A percentile compares a stretch with the other conserved stretches of the same genome.
phyloP scores from a whole-genome alignment of 2,329 filamentous ascomycete species.

The Ophiocordyceps polyrhachis-furcata region DNA sequence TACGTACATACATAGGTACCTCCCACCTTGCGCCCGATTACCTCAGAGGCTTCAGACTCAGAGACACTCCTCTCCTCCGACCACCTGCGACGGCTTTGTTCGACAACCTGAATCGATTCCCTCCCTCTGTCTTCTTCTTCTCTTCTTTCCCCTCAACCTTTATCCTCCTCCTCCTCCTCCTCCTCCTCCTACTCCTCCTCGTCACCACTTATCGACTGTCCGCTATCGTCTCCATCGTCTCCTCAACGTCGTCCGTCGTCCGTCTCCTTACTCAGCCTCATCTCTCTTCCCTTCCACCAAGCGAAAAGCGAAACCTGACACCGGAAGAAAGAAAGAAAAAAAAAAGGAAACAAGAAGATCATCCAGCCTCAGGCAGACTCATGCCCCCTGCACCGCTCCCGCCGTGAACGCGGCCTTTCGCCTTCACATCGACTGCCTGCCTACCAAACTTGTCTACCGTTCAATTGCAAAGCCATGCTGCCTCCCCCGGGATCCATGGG shows the following conservation, averaged over 20 bases:
- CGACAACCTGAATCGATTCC: background rate
- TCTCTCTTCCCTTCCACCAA: too few species aligned
- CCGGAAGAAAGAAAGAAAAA: too few species aligned
- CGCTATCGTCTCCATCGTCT: too few species aligned
- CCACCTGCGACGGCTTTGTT: background rate
- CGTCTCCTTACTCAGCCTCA: too few species aligned
- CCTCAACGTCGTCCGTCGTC: too few species aligned
- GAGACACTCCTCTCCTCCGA: background rate
- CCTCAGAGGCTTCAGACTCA: background rate
- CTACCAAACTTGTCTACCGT: slow-evolving; percentile 6
- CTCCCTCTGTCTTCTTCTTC: background rate
- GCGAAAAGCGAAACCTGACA: too few species aligned
- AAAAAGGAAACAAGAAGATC: too few species aligned
- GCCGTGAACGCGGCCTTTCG: slow-evolving; percentile 7
- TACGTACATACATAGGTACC: too few species aligned
- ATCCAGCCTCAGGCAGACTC: slow-evolving; percentile 1
- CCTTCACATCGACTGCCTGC: slow-evolving; percentile 4
- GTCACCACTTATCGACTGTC: background rate
- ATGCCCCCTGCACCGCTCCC: slow-evolving; percentile 6
- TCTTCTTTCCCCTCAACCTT: too few species aligned
- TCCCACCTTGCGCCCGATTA: background rate
- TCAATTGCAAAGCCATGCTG: slow-evolving; percentile 5
- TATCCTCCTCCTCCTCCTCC: background rate
- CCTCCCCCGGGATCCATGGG: slow-evolving; percentile 2
- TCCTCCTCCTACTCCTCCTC: background rate